Conservation (phyloP, 164 flowering plant genomes). For the Annona squamosa region DNA sequence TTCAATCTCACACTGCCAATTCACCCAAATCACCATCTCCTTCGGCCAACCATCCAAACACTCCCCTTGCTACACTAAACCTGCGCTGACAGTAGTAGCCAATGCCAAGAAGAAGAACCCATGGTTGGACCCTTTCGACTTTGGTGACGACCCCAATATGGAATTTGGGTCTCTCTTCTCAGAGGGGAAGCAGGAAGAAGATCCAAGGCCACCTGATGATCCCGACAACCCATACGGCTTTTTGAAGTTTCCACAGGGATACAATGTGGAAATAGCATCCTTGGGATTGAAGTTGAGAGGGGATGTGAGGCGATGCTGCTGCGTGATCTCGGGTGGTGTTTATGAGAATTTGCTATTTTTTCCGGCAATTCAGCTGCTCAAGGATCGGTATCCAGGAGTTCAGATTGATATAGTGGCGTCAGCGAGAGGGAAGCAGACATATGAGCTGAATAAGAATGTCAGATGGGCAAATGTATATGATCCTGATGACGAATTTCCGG, state of each 20-base stretch:
- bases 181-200: constrained; percentile 89
- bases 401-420: constrained; percentile 61
- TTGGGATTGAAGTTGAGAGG: constrained; percentile 66
- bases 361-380: constrained; percentile 74
- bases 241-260: constrained; percentile 79
- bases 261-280: constrained; percentile 58
- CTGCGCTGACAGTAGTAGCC: constrained; percentile 10
- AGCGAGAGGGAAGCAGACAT: constrained; percentile 68
- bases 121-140: constrained; percentile 84
- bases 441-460: constrained; percentile 87
- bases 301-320: constrained; percentile 81
- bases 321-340: constrained; percentile 71
- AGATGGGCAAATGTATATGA: constrained; percentile 82
- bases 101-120: constrained; percentile 54
- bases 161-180: constrained; percentile 56
- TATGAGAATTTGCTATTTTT: constrained; percentile 82
- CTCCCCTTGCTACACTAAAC: constrained; percentile 14
- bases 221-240: constrained; percentile 81
- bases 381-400: constrained; percentile 89
- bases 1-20: constrained; percentile 24
- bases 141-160: constrained; percentile 69
- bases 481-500: constrained; percentile 65
- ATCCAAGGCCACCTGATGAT: constrained; percentile 67
- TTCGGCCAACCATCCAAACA: constrained; percentile 16
- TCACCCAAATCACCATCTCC: constrained; percentile 25